A percentile compares a stretch with the other conserved stretches of the same genome.
These are phyloP conservation scores for Emydomyces testavorans DNA, from an alignment of 2,329 filamentous ascomycete genomes.

Conservation along the genomic window DNA sequence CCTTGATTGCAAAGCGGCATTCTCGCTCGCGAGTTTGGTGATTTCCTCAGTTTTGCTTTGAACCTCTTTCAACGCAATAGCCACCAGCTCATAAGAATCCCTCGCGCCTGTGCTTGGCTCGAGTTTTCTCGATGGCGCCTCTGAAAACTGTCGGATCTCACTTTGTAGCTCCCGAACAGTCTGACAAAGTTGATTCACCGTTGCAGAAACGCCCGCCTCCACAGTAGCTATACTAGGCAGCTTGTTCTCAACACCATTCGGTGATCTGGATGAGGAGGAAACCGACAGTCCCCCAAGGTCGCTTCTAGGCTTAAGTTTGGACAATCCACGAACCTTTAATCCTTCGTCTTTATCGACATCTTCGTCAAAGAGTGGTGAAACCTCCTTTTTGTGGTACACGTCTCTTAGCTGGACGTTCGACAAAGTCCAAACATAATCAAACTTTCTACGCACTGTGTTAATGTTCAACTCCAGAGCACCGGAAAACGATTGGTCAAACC, in stretches of 20 bases:
- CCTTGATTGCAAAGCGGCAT: constrained; percentile 4
- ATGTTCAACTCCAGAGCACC: too few relatives aligned
- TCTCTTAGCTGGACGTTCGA: constrained; percentile 4
- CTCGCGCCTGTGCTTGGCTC: background rate
- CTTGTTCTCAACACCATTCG: background rate
- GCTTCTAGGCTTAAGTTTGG: background rate
- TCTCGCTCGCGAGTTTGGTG: constrained; percentile 7
- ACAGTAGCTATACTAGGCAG: background rate
- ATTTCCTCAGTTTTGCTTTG: constrained; percentile 8
- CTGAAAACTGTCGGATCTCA: constrained; percentile 3
- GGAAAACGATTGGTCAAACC: background rate
- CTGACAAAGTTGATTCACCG: constrained; percentile 6
- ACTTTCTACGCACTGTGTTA: background rate
- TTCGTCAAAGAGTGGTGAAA: background rate
- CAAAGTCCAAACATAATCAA: constrained; percentile 5
- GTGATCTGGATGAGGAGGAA: background rate
- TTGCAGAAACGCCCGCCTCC: constrained; percentile 1
- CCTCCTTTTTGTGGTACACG: constrained; percentile 7
- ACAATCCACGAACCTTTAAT: background rate
- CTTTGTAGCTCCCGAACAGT: constrained; percentile 9
- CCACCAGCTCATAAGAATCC: constrained; percentile 10
- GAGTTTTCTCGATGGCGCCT: background rate
- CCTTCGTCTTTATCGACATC: background rate
- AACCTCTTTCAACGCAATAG: constrained; percentile 14
- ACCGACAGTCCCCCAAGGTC: background rate